Evolutionary conservation across 306 rosid genomes (phyloP), one percentile per base, ranked within the genome.

Genomic region (Cicer yamashitae): DNA sequence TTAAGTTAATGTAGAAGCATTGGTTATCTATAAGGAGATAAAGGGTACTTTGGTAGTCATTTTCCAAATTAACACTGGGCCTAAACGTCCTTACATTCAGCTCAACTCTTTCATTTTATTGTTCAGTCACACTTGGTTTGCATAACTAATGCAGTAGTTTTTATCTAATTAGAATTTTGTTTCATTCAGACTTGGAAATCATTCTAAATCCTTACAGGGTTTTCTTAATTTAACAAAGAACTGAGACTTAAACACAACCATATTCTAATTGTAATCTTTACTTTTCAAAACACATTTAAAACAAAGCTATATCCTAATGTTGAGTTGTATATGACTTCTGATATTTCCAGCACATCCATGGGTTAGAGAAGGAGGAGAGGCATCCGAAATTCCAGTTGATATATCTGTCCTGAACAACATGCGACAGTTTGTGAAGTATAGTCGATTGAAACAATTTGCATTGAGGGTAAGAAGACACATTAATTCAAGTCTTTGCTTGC

Each of bases 301-400:
- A 53, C 30, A 45, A 63, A 67, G 43, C 38, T 38, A 63, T 25
- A 25, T 15, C 57, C 62, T 50, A 40, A 69, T 59, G 58, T 64
- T 51, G 69, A 76, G 82, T 59, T 72, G 8, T 62, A 67, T 41
- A 74, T 44, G 74, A 76, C 34, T 73, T 87, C 50, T 30, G 50
- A 70, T 77, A 73, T 81, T 87, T 86, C 57, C 90, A 96, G 99
- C 99, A 59, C 99, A 92, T 81, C 89, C 86, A 40, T 96, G 99
- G 99, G 99, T 96, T 84, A 90, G 78, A 84, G 99, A 96, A 84
- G 99, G 98, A 38, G 99, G 99, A 1, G 82, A 86, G 77, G 99
- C 99, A 58, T 88, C 82, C 39, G 99, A 96, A 77, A 96, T 96
- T 77, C 99, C 99, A 5, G 88, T 96, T 6, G 99, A 96, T 82